Conservation (phyloP, 176 grass and related monocot genomes). For the Hyparrhenia diplandra region DNA sequence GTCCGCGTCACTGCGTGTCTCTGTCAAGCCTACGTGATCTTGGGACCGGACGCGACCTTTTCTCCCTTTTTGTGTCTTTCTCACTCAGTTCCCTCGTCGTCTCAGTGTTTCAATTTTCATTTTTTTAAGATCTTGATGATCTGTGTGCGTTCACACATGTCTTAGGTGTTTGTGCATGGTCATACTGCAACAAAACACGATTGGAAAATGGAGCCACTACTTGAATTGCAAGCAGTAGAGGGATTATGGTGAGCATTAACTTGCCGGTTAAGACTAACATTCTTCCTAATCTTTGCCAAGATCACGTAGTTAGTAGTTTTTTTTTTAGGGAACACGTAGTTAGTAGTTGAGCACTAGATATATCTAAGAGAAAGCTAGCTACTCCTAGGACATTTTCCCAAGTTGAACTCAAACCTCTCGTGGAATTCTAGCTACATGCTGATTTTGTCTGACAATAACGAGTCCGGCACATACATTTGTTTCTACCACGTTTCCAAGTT, state of each 20-base stretch:
- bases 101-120: too few relatives aligned
- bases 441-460: background rate
- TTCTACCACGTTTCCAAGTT: conserved; percentile 32
- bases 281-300: background rate
- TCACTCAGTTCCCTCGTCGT: too few relatives aligned
- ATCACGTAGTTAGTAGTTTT: too few relatives aligned
- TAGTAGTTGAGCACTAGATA: too few relatives aligned
- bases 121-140: too few relatives aligned
- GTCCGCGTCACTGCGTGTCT: background rate
- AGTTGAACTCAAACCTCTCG: background rate
- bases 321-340: too few relatives aligned
- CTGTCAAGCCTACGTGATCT: background rate
- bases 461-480: background rate
- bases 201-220: background rate
- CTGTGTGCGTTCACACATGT: too few relatives aligned
- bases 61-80: background rate
- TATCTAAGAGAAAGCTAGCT: too few relatives aligned
- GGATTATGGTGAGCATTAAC: background rate
- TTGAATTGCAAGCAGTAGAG: background rate
- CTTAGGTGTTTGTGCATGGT: too few relatives aligned
- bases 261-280: background rate
- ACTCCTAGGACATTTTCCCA: background rate
- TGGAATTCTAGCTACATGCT: background rate
- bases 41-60: background rate
- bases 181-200: too few relatives aligned